Conservation (phyloP, 129 eudicot genomes). For the Centella asiatica region DNA sequence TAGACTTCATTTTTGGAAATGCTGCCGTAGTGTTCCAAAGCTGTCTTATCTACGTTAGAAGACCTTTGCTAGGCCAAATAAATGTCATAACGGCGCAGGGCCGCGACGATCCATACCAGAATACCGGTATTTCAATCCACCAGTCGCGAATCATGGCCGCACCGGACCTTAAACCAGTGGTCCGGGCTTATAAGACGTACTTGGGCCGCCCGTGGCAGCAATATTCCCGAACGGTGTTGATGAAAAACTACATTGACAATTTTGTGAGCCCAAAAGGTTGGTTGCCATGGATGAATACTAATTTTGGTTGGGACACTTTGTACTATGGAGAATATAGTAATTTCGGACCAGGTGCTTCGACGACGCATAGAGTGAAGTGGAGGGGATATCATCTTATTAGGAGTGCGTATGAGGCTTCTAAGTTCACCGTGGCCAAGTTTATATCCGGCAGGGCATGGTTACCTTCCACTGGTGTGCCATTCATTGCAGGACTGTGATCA, state of each 20-base stretch:
- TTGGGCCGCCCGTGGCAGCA: conserved; percentile 82
- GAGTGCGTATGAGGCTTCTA: conserved; percentile 28
- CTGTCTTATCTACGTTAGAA: conserved; percentile 47
- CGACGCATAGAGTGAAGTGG: conserved; percentile 60
- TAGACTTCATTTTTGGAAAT: conserved; percentile 79
- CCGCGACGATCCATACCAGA: conserved; percentile 63
- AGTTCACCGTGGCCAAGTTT: conserved; percentile 61
- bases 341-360: conserved; percentile 45
- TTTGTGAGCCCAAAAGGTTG: conserved; percentile 54
- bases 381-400: conserved; percentile 43
- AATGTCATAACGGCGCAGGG: conserved; percentile 81
- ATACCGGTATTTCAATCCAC: conserved; percentile 74
- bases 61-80: conserved; percentile 51
- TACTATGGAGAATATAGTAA: conserved; percentile 76
- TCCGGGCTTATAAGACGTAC: conserved; percentile 30
- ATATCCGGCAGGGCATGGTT: conserved; percentile 69
- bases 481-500: conserved; percentile 45
- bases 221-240: conserved; percentile 54
- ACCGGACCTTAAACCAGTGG: conserved; percentile 42
- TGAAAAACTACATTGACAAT: conserved; percentile 40
- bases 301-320: conserved; percentile 51
- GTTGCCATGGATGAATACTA: conserved; percentile 51
- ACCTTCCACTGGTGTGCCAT: conserved; percentile 69
- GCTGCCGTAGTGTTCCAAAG: conserved; percentile 75
- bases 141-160: conserved; percentile 40